A percentile compares a stretch with the other conserved stretches of the same genome.
phyloP scores from a whole-genome alignment of 2,329 filamentous ascomycete genomes.

The Apiospora saccharicola region DNA sequence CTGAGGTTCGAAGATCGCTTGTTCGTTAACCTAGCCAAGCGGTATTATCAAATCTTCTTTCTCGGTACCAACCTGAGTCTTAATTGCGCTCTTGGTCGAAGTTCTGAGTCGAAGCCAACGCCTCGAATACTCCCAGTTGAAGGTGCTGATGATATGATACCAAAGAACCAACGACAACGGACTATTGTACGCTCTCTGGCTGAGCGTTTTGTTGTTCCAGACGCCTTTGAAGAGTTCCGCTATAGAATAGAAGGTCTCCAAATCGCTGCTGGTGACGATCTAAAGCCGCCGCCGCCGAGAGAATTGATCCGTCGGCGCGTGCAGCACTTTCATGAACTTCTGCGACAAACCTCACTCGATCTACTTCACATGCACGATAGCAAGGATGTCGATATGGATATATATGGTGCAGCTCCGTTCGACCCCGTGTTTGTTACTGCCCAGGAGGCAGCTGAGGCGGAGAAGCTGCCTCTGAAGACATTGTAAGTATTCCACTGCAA shows the following conservation, averaged over 20 bases:
- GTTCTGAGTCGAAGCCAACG: conserved; percentile 28
- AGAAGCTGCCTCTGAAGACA: conserved; percentile 32
- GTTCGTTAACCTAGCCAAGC: conserved; percentile 45
- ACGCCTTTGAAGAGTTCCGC: conserved; percentile 30
- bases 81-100: conserved; percentile 45
- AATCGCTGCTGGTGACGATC: not conserved
- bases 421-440: conserved; percentile 26
- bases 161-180: conserved; percentile 24
- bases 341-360: conserved; percentile 9
- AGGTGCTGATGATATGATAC: not conserved
- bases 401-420: conserved; percentile 27
- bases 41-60: conserved; percentile 56
- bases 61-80: conserved; percentile 53
- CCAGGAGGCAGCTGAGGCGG: conserved; percentile 25
- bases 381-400: conserved; percentile 21
- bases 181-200: conserved; percentile 30
- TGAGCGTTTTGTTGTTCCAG: conserved; percentile 36
- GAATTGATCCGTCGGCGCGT: conserved; percentile 23
- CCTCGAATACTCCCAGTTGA: conserved; percentile 26
- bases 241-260: conserved; percentile 24
- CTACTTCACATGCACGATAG: conserved; percentile 11
- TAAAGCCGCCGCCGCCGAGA: not conserved
- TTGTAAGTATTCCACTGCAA: conserved; percentile 33
- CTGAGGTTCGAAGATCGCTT: conserved; percentile 29
- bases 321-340: conserved; percentile 8